Evolutionary conservation across 2,329 filamentous ascomycete species (phyloP).

Genomic region (Orbilia oligospora): DNA sequence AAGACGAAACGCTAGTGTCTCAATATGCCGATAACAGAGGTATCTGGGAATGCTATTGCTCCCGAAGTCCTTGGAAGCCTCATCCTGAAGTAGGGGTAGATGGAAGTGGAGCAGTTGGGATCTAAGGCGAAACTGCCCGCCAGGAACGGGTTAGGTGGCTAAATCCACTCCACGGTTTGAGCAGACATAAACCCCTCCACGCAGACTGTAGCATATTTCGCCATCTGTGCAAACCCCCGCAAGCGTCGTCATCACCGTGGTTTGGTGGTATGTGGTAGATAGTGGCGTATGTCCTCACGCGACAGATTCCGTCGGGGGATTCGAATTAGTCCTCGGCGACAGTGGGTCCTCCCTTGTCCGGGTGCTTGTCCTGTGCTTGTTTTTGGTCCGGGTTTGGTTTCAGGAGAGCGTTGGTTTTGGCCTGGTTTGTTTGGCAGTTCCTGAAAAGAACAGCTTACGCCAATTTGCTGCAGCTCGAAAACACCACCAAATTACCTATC

Average conservation of each 20-base stretch:
- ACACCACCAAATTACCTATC: slow-evolving; percentile 21
- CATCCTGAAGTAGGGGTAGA: background rate
- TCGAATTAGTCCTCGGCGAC: background rate
- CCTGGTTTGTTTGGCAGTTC: background rate
- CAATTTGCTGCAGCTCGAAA: slow-evolving; percentile 27
- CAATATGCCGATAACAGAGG: slow-evolving; percentile 5
- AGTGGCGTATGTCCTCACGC: slow-evolving; percentile 14
- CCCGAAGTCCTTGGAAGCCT: background rate
- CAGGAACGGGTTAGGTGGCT: slow-evolving; percentile 1
- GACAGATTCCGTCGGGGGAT: slow-evolving; percentile 18
- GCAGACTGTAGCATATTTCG: slow-evolving; percentile 15
- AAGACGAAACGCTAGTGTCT: slow-evolving; percentile 21
- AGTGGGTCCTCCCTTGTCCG: slow-evolving; percentile 4
- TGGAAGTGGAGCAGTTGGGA: background rate
- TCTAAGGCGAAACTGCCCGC: background rate
- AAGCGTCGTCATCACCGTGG: slow-evolving; percentile 22
- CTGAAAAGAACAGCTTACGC: slow-evolving; percentile 56
- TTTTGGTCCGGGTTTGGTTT: slow-evolving; percentile 15
- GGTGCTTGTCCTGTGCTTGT: slow-evolving; percentile 4
- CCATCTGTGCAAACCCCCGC: slow-evolving; percentile 17
- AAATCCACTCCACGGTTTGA: background rate
- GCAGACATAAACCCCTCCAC: background rate
- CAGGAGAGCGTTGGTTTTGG: slow-evolving; percentile 23
- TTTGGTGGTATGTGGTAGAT: background rate
- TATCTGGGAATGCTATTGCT: slow-evolving; percentile 6